Base-by-base conservation (phyloP, 2,329 filamentous ascomycete species). In the Penicillium sp. region DNA sequence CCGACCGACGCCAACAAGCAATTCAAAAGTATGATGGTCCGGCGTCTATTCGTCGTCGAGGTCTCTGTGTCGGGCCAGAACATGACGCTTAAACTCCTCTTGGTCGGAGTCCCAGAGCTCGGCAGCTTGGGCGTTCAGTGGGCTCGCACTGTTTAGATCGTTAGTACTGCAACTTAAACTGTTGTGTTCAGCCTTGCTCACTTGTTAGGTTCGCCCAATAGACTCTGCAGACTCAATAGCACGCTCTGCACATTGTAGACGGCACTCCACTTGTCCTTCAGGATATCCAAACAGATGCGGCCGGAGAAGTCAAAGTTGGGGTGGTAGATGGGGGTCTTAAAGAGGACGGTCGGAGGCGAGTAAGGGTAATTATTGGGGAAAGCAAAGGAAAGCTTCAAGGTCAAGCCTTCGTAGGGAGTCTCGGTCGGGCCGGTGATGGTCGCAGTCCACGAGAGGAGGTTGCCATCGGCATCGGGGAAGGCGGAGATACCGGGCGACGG, bases 221-320 rank as follows among this genome's bases (percentile, higher is more conserved):
- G 79, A 75, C 92, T 97, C 78, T 99, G 94, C 75, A 99, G 77
- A 67, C 93, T 97, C 68, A 99, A 76, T 53, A 99, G 80, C 45
- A 99, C 90, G 45, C 89, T 96, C 75, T 95, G 90, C 59, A 96
- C 92, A 71, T 97, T 97, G 82, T 97, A 95, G 42, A 95, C 92
- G 18, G 94, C 92, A 56, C 92, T 96, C 94, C 94, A 99, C 80
- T 97, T 97, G 76, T 97, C 94, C 82, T 97, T 97, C 62, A 99
- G 82, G 65, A 99, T 99, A 71, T 99, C 95, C 58, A 99, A 82
- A 75, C 94, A 99, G 76, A 99, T 99, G 54, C 94, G 85, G 40
- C 94, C 94, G 3, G 89, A 92, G 79, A 99, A 97, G 78, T 99
- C 94, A 66, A 99, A 90, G 68, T 99, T 99, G 51, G 94, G 94